Evolutionary conservation across 2,329 filamentous ascomycete species (phyloP).

Genomic region (Fusarium redolens): DNA sequence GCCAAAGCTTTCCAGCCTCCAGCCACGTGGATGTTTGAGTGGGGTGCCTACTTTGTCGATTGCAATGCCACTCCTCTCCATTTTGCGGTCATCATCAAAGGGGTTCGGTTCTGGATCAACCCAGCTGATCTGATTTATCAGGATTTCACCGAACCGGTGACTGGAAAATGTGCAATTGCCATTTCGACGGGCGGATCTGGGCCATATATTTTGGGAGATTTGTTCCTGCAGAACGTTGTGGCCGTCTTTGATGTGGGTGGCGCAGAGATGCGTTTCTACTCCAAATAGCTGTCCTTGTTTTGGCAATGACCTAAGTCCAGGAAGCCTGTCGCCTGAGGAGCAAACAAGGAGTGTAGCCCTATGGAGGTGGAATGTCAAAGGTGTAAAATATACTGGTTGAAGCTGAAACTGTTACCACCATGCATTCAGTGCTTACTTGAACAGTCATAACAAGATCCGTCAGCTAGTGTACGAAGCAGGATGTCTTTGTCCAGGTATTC

Average conservation of each 20-base stretch:
- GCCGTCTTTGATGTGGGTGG: constrained; percentile 61
- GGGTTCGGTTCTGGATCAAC: constrained; percentile 59
- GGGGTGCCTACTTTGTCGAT: constrained; percentile 60
- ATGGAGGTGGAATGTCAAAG: background rate
- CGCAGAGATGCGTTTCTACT: constrained; percentile 59
- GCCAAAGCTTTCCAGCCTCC: constrained; percentile 59
- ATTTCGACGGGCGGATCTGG: constrained; percentile 58
- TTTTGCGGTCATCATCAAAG: constrained; percentile 59
- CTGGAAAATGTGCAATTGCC: constrained; percentile 61
- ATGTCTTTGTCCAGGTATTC: background rate
- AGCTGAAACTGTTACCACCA: background rate
- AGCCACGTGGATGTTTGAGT: constrained; percentile 59
- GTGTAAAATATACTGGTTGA: background rate
- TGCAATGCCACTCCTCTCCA: constrained; percentile 60
- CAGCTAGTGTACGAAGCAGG: background rate
- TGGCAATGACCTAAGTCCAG: background rate
- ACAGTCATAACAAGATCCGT: background rate
- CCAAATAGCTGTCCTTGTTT: constrained; percentile 24
- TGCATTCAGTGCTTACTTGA: background rate
- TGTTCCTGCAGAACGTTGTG: constrained; percentile 63
- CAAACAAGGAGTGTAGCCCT: background rate
- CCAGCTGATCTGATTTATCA: constrained; percentile 60
- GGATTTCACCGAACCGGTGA: constrained; percentile 56
- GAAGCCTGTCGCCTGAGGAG: background rate
- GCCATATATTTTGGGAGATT: constrained; percentile 62